Percentiles rank a stretch among this genome's conserved stretches.
phyloP scores from a whole-genome alignment of 2,329 filamentous ascomycete genomes.

The Cladobotryum protrusum region DNA sequence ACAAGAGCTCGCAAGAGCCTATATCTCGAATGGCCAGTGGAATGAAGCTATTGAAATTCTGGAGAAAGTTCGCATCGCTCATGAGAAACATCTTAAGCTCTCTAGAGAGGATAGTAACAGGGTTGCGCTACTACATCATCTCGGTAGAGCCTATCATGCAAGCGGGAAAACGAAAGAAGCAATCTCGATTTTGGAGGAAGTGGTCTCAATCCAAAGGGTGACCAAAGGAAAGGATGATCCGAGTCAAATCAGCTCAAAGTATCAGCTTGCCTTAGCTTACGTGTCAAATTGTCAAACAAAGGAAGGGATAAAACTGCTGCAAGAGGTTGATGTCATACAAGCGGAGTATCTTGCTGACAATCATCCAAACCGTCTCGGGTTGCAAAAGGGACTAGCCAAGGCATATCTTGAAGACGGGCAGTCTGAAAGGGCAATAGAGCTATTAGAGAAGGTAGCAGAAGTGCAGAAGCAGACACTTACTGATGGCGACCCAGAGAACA shows the following conservation, averaged over 20 bases:
- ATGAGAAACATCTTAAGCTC: not conserved
- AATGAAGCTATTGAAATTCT: conserved; percentile 5
- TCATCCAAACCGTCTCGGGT: conserved; percentile 4
- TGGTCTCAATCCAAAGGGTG: conserved; percentile 7
- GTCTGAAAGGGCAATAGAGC: conserved; percentile 1
- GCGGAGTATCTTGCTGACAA: not conserved
- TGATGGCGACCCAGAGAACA: too few species aligned
- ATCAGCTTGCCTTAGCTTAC: conserved; percentile 9
- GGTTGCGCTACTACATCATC: not conserved
- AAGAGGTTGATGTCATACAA: conserved; percentile 3
- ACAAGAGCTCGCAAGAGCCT: conserved; percentile 4
- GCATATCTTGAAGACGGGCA: conserved; percentile 4
- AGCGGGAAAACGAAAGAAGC: conserved; percentile 7
- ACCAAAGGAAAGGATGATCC: conserved; percentile 1
- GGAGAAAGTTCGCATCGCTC: not conserved
- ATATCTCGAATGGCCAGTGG: conserved; percentile 2
- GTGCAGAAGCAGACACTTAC: not conserved
- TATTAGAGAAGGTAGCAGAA: conserved; percentile 2
- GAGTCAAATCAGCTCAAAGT: conserved; percentile 5
- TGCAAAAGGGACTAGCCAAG: conserved; percentile 5
- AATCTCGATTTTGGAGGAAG: conserved; percentile 4
- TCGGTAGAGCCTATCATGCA: conserved; percentile 4
- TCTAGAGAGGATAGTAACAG: conserved; percentile 1
- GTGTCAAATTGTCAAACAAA: conserved; percentile 4
- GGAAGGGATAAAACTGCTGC: conserved; percentile 9